Evolutionary conservation across 345 rosid genomes (phyloP).

Genomic region (Gynandropsis gynandra): DNA sequence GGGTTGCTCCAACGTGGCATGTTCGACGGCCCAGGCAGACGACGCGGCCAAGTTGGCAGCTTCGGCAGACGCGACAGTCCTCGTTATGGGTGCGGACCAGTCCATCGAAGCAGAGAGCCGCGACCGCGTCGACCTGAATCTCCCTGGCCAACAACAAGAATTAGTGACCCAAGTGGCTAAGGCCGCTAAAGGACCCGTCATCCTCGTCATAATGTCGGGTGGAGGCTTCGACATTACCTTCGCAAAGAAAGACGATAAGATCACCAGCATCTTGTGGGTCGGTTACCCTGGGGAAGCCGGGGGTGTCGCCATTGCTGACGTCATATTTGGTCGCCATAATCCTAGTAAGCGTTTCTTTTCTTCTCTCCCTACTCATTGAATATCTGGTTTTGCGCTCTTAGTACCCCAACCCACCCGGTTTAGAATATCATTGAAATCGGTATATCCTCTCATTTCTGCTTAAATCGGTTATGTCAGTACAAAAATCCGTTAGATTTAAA

Average conservation of each 20-base stretch:
- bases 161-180: constrained; percentile 50
- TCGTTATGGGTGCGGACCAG: constrained; percentile 53
- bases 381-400: too few species aligned
- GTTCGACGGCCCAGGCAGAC: constrained; percentile 37
- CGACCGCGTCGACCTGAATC: constrained; percentile 45
- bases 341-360: constrained; percentile 43
- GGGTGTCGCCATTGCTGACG: constrained; percentile 68
- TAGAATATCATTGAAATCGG: too few species aligned
- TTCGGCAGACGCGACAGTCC: constrained; percentile 54
- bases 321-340: constrained; percentile 53
- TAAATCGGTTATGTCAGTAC: too few species aligned
- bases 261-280: constrained; percentile 38
- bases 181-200: constrained; percentile 60
- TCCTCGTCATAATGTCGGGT: constrained; percentile 73
- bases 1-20: constrained; percentile 47
- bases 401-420: too few species aligned
- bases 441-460: too few species aligned
- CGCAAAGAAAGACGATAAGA: constrained; percentile 54
- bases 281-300: constrained; percentile 79
- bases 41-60: constrained; percentile 40
- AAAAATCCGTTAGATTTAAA: too few species aligned
- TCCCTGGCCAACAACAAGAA: constrained; percentile 60
- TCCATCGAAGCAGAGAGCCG: constrained; percentile 44
- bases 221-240: constrained; percentile 67
- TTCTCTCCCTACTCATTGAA: too few species aligned